phyloP scores from a whole-genome alignment of 257 asterid genomes.

The Solanum tacnaense region DNA sequence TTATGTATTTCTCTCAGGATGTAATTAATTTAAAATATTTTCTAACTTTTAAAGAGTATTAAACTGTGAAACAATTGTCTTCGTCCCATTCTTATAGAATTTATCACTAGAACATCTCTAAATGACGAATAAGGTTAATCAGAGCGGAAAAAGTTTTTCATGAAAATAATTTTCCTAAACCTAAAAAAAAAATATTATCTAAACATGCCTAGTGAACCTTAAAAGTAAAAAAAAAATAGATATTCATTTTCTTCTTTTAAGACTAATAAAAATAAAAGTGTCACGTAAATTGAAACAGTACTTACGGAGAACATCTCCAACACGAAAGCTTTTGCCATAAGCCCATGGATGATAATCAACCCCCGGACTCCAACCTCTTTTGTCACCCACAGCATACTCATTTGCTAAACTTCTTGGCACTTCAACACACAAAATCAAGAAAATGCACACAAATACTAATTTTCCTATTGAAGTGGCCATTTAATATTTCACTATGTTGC shows the following conservation, averaged over 20 bases:
- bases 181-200: background rate
- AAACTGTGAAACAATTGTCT: background rate
- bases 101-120: background rate
- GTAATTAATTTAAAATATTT: background rate
- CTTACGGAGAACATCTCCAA: background rate
- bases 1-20: background rate
- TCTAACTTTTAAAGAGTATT: background rate
- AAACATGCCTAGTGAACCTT: background rate
- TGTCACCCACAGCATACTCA: background rate
- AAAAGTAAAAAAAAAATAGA: background rate
- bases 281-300: background rate
- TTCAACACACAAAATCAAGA: background rate
- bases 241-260: background rate
- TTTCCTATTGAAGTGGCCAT: background rate
- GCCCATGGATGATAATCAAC: background rate
- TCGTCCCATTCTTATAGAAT: background rate
- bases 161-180: background rate
- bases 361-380: background rate
- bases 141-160: background rate
- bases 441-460: background rate
- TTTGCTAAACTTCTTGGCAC: background rate
- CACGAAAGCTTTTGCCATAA: background rate
- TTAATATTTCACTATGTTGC: background rate
- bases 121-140: background rate
- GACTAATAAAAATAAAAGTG: accelerated